These are phyloP conservation scores for Phytophthora constricta DNA, from an alignment of 352 stramenopile genomes.

Conservation along the genomic window DNA sequence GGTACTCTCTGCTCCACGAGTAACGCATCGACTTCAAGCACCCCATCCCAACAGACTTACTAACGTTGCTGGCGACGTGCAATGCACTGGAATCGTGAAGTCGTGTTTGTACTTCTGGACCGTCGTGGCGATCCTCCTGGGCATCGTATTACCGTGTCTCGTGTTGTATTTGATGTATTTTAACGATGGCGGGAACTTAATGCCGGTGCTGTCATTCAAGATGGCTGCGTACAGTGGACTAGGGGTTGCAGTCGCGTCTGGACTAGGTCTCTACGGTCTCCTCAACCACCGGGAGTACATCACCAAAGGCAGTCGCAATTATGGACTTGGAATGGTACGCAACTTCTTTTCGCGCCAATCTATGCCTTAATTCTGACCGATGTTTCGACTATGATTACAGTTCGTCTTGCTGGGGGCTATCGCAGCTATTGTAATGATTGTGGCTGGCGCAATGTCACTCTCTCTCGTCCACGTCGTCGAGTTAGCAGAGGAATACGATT, in stretches of 20 bases:
- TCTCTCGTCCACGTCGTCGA: conserved; percentile 50
- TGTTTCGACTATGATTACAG: conserved; percentile 22
- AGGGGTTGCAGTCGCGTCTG: conserved; percentile 47
- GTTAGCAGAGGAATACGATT: conserved; percentile 37
- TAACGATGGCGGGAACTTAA: conserved; percentile 60
- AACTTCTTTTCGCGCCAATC: conserved; percentile 1
- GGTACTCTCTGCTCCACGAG: conserved; percentile 25
- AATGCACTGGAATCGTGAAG: conserved; percentile 42
- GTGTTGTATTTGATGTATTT: conserved; percentile 71
- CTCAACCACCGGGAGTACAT: conserved; percentile 62
- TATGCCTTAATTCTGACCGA: too few relatives aligned
- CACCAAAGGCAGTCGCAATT: conserved; percentile 62
- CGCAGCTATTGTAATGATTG: conserved; percentile 50
- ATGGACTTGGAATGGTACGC: conserved; percentile 60
- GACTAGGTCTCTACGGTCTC: conserved; percentile 53
- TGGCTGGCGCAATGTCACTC: conserved; percentile 56
- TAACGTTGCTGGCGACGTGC: conserved; percentile 12
- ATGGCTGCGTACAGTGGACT: conserved; percentile 58
- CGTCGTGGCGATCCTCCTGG: conserved; percentile 57
- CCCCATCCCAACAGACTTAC: conserved; percentile 7
- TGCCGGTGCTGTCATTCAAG: conserved; percentile 55
- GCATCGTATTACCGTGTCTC: conserved; percentile 52
- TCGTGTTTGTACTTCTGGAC: conserved; percentile 63
- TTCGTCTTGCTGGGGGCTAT: conserved; percentile 53
- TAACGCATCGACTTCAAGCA: conserved; percentile 1